These are phyloP conservation scores for Trametes gibbosa DNA, from an alignment of 768 basidiomycete genomes.

Conservation along the genomic window DNA sequence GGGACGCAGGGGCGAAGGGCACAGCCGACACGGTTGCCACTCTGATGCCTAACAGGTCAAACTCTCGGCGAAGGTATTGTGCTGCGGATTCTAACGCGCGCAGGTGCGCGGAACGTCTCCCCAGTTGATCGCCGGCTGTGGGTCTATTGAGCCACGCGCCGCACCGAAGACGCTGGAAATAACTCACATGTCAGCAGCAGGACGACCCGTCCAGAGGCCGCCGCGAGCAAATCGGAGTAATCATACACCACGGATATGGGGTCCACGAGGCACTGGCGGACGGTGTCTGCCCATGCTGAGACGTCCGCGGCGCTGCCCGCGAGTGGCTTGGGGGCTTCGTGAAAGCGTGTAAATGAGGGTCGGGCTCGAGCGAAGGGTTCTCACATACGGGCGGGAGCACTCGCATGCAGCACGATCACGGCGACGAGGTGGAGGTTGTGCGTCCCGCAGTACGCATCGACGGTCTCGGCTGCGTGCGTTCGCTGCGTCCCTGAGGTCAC, in stretches of 20 bases:
- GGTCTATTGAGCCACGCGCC: constrained; percentile 6
- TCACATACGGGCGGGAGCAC: constrained; percentile 12
- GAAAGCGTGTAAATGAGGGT: constrained; percentile 9
- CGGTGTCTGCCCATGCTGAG: constrained; percentile 21
- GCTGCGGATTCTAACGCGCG: constrained; percentile 15
- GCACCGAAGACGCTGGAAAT: constrained; percentile 3
- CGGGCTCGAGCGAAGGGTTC: background rate
- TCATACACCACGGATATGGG: constrained; percentile 29
- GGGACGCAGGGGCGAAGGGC: constrained; percentile 15
- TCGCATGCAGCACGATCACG: constrained; percentile 26
- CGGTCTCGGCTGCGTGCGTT: constrained; percentile 29
- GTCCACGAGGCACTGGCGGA: constrained; percentile 24
- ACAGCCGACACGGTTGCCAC: constrained; percentile 15
- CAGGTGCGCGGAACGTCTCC: constrained; percentile 7
- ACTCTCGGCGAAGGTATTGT: constrained; percentile 14
- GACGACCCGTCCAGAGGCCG: constrained; percentile 32
- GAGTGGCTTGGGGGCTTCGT: background rate
- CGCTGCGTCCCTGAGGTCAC: constrained; percentile 29
- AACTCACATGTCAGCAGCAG: constrained; percentile 25
- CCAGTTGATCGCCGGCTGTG: constrained; percentile 12
- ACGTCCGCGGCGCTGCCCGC: constrained; percentile 7
- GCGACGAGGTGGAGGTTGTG: constrained; percentile 30
- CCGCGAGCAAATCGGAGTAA: constrained; percentile 28
- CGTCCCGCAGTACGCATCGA: constrained; percentile 30
- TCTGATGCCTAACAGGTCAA: constrained; percentile 21